phyloP scores from a whole-genome alignment of 2,329 filamentous ascomycete genomes.

The Leptographium flavum region DNA sequence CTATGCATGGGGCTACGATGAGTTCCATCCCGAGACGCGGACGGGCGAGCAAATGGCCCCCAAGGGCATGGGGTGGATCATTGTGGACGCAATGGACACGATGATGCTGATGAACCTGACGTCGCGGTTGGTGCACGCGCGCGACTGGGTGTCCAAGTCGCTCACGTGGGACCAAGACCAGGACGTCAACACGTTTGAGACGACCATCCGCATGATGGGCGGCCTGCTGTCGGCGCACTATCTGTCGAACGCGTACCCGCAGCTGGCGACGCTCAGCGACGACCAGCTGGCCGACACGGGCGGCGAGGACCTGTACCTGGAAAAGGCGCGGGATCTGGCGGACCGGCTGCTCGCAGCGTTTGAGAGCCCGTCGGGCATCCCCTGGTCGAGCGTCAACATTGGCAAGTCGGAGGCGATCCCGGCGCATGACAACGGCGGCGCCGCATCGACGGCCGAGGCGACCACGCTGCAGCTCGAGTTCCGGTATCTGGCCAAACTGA shows the following conservation, averaged over 20 bases:
- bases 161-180: constrained; percentile 84
- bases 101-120: constrained; percentile 98
- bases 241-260: constrained; percentile 68
- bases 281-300: constrained; percentile 52
- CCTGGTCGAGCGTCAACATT: constrained; percentile 81
- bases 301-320: constrained; percentile 84
- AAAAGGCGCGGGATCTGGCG: constrained; percentile 87
- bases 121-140: constrained; percentile 64
- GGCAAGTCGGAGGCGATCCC: constrained; percentile 60
- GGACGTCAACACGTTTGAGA: constrained; percentile 95
- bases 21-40: constrained; percentile 74
- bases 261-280: constrained; percentile 60
- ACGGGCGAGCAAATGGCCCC: constrained; percentile 71
- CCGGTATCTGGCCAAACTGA: constrained; percentile 91
- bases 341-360: constrained; percentile 80
- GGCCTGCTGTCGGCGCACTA: constrained; percentile 90
- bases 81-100: constrained; percentile 89
- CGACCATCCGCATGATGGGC: constrained; percentile 93
- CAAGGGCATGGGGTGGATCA: constrained; percentile 92
- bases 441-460: constrained; percentile 87
- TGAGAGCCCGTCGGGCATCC: constrained; percentile 73
- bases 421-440: constrained; percentile 73
- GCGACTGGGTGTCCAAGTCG: constrained; percentile 74
- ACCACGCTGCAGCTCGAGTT: constrained; percentile 89
- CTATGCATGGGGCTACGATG: constrained; percentile 87